Evolutionary conservation across 306 rosid species (phyloP), one percentile per base, ranked within the genome.

Genomic region (Quillaja saponaria): DNA sequence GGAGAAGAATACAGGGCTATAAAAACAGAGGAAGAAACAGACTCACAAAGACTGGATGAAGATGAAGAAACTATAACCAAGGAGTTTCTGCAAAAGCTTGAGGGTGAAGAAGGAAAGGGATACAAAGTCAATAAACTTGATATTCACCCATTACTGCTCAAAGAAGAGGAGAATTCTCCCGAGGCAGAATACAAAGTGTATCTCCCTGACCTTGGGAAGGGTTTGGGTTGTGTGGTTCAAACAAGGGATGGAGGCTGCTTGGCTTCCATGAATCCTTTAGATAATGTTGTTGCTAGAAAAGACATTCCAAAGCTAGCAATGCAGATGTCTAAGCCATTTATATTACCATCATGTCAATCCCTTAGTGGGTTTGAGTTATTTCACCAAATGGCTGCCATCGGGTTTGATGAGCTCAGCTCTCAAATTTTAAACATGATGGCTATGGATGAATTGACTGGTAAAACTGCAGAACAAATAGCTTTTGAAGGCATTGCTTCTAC

Each of bases 1-100:
- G 84, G 82, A 53, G 81, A 74, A 17, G 94, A 77, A 45, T 74
- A 45, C 10, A 38, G 51, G 44, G 40, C 10, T 28, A 12, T 59
- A 53, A 72, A 59, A 31, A 66, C 41, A 8, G 85, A 86, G 10
- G 86, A 83, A 13, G 91, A 84, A 68, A 63, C 58, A 12, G 81
- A 52, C 16, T 68, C 87, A 40, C 95, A 80, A 47, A 78, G 80
- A 50, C 69, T 94, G 37, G 95, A 87, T 58, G 91, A 82, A 10
- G 95, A 90, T 38, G 99, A 94, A 80, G 96, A 90, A 71, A 83
- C 79, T 42, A 97, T 90, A 14, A 85, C 97, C 0, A 87, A 51
- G 77, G 99, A 94, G 67, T 94, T 94, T 74, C 90, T 94, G 64
- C 91, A 87, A 69, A 52, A 87, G 97, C 97, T 94, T 16, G 99